Conservation (phyloP, 495 filamentous ascomycete species). For the Aspergillus bridgeri region DNA sequence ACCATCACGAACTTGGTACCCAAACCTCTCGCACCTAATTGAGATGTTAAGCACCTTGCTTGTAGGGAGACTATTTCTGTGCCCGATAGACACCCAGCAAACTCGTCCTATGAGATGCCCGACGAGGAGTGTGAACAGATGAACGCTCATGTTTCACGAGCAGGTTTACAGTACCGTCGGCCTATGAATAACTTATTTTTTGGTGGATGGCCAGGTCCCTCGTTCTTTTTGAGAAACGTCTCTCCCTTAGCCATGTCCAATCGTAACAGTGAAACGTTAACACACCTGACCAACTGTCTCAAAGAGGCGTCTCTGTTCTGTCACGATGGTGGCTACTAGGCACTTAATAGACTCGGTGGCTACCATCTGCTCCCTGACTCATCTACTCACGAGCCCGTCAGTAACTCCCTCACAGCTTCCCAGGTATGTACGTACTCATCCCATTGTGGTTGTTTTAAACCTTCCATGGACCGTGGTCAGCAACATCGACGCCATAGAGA, state of each 20-base stretch:
- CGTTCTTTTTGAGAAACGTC: slow-evolving; percentile 4
- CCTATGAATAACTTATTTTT: slow-evolving; percentile 2
- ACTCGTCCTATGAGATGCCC: too few relatives aligned
- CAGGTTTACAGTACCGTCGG: neutral
- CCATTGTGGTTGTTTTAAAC: slow-evolving; percentile 4
- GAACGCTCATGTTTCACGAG: slow-evolving; percentile 1
- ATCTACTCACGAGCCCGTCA: slow-evolving; percentile 7
- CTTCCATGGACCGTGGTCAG: slow-evolving; percentile 1
- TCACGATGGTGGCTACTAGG: slow-evolving; percentile 7
- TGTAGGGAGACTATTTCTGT: too few relatives aligned
- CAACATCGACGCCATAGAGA: neutral
- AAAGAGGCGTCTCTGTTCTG: slow-evolving; percentile 3
- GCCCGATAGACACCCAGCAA: too few relatives aligned
- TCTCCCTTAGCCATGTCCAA: slow-evolving; percentile 5
- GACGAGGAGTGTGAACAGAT: neutral
- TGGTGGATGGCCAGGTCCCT: slow-evolving; percentile 1
- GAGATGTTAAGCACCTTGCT: too few relatives aligned
- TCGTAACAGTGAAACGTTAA: neutral
- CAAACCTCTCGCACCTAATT: too few relatives aligned
- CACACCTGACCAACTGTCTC: slow-evolving; percentile 4
- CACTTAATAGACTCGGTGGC: slow-evolving; percentile 6
- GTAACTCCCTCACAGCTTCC: slow-evolving; percentile 4
- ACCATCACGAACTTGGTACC: too few relatives aligned
- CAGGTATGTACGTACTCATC: slow-evolving; percentile 6
- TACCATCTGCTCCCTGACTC: slow-evolving; percentile 6